Evolutionary conservation across 2,329 filamentous ascomycete species (phyloP).

Genomic region (Alternaria arbusti): DNA sequence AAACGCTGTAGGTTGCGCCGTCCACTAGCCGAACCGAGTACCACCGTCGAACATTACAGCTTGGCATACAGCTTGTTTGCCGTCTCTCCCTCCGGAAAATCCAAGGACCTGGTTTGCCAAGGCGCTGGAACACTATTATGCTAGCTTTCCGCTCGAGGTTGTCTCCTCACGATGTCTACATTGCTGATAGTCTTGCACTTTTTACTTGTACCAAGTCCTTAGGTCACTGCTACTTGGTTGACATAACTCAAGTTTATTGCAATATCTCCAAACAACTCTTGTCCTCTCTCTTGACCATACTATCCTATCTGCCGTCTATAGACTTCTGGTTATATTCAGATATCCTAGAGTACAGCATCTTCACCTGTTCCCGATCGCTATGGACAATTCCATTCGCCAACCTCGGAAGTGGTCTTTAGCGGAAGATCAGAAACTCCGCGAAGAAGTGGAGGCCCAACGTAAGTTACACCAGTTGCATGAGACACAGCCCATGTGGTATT

Average conservation of each 20-base stretch:
- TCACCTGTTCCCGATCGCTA: not conserved
- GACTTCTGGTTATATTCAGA: not conserved
- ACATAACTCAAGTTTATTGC: not conserved
- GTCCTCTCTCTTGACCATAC: not conserved
- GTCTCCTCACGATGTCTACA: conserved; percentile 6
- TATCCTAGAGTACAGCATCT: not conserved
- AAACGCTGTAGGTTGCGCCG: conserved; percentile 19
- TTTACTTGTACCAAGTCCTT: not conserved
- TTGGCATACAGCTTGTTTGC: conserved; percentile 9
- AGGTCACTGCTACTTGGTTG: not conserved
- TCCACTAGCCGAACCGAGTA: conserved; percentile 21
- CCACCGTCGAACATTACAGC: conserved; percentile 5
- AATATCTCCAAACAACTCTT: not conserved
- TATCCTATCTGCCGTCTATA: not conserved
- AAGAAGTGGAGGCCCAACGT: conserved; percentile 38
- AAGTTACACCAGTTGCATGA: conserved; percentile 2
- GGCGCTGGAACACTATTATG: conserved; percentile 1
- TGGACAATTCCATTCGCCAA: conserved; percentile 26
- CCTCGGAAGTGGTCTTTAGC: conserved; percentile 38
- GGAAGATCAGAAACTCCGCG: conserved; percentile 35
- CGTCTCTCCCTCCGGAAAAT: conserved; percentile 8
- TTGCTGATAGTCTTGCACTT: not conserved
- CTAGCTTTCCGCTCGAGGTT: conserved; percentile 14
- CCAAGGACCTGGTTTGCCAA: conserved; percentile 13
- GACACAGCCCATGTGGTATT: not conserved